Evolutionary conservation across 495 filamentous ascomycete species (phyloP), one percentile per base, ranked within the genome.

Genomic region (Melanomma pulvis-pyrius): DNA sequence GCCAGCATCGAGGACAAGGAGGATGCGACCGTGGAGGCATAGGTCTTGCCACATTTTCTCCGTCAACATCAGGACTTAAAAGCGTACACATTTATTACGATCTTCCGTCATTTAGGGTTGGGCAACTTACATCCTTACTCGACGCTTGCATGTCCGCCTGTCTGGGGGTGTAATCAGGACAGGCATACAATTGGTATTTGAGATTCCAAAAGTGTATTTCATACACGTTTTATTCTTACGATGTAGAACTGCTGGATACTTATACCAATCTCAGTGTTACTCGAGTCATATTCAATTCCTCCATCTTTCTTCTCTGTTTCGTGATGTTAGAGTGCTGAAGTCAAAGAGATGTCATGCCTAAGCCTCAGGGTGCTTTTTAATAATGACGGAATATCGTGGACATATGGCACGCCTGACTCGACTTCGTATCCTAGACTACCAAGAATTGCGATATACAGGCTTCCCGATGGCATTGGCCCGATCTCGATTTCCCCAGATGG

Each of bases 1-100:
- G 81, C 83, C 26, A 79, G 79, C 57, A 71, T 88, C 29, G 86
- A 87, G 75, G 84, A 88, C 63, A 75, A 78, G 24, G 60, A 56
- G 24, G 70, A 68, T 19, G 61, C 24, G 11, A 29, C 25, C 13
- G 65, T 47, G 25, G 65, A 71, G 54, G 60, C 54, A 46, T 71
- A 65, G 47, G 21, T 21, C 15, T 1, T 25, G 34, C 36, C 26
- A 9, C 21, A 41, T 25, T n/a, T 25, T 50, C n/a, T 34, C 8
- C 12, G n/a, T 48, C 21, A 51, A 17, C 30, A n/a, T 22, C 21
- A 54, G n/a, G 2, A 21, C 30, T n/a, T n/a, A 63, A 64, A 64
- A 64, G 52, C 50, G 49, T 9, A 12, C 36, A 26, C n/a, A 36
- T 56, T 39, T 36, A 26, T 28, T 30, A 64, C 51, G 61, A 64